phyloP scores from a whole-genome alignment of 2,329 filamentous ascomycete species.

The Cordyceps militaris region DNA sequence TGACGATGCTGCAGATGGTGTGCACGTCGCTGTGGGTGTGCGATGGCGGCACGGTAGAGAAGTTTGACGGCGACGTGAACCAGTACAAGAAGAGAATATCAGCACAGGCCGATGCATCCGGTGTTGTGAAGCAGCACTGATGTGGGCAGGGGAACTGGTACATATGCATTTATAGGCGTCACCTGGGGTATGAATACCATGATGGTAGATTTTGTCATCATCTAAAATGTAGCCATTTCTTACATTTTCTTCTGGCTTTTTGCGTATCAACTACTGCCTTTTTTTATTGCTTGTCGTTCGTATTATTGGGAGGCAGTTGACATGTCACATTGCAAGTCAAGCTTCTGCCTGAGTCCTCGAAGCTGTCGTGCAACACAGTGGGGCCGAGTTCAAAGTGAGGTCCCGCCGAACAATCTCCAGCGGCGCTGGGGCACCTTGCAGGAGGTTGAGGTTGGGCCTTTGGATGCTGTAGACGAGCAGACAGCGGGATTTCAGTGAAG shows the following conservation, averaged over 20 bases:
- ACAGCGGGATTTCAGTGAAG: background rate
- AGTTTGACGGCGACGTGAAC: conserved; percentile 92
- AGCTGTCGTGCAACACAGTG: background rate
- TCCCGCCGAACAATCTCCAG: conserved; percentile 13
- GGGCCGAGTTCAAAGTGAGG: conserved; percentile 10
- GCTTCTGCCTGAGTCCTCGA: conserved; percentile 2
- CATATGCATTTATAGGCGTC: conserved; percentile 7
- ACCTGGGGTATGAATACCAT: background rate
- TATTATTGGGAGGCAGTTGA: background rate
- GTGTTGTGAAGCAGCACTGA: conserved; percentile 67
- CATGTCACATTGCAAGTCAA: background rate
- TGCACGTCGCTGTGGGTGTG: conserved; percentile 96
- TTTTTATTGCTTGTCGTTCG: too few species aligned
- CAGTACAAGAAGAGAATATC: conserved; percentile 96
- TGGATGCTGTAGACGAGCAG: background rate
- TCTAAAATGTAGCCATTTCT: background rate
- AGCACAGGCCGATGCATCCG: conserved; percentile 78
- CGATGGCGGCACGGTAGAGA: conserved; percentile 86
- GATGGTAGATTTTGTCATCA: background rate
- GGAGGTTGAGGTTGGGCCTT: background rate
- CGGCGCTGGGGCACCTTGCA: background rate
- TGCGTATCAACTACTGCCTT: too few species aligned
- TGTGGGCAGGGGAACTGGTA: background rate
- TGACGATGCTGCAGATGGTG: conserved; percentile 95
- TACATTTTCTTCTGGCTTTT: background rate